phyloP scores from a whole-genome alignment of 495 filamentous ascomycete species.

The Hypoxylon subgilvum region DNA sequence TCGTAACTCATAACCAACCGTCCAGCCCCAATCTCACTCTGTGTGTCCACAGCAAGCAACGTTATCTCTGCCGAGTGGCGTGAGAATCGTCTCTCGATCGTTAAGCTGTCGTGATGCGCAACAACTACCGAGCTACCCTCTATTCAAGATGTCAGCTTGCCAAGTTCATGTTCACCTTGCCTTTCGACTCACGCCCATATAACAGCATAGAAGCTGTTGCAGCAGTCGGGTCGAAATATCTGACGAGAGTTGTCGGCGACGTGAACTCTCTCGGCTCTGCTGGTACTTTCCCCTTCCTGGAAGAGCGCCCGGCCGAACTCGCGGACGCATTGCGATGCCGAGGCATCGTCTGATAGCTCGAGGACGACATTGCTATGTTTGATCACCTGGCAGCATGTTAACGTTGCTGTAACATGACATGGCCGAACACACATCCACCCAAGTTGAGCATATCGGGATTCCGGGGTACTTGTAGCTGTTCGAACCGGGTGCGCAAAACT shows the following conservation, averaged over 20 bases:
- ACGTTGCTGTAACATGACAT: conserved; percentile 15
- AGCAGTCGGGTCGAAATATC: conserved; percentile 80
- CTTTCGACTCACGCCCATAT: conserved; percentile 62
- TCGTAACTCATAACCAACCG: conserved; percentile 92
- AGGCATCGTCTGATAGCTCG: conserved; percentile 49
- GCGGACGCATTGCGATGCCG: conserved; percentile 68
- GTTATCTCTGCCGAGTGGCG: conserved; percentile 82
- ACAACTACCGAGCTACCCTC: conserved; percentile 77
- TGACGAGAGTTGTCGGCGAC: conserved; percentile 58
- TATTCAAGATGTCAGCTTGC: conserved; percentile 20
- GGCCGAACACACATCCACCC: conserved; percentile 9
- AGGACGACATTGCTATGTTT: conserved; percentile 51
- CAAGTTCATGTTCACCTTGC: background rate
- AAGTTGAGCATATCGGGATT: conserved; percentile 15
- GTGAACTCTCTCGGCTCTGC: conserved; percentile 55
- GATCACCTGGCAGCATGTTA: conserved; percentile 41
- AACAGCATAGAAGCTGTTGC: conserved; percentile 87
- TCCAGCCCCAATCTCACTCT: conserved; percentile 85
- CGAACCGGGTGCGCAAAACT: no score
- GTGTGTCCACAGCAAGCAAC: conserved; percentile 87
- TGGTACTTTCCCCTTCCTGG: conserved; percentile 48
- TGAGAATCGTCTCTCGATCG: conserved; percentile 85
- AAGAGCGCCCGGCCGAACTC: conserved; percentile 56
- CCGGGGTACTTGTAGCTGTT: conserved; percentile 28
- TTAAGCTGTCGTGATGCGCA: conserved; percentile 88